A percentile compares a stretch with the other conserved stretches of the same genome.
Evolutionary conservation across 2,329 filamentous ascomycete genomes (phyloP).

Genomic region (Metarhizium sp.): DNA sequence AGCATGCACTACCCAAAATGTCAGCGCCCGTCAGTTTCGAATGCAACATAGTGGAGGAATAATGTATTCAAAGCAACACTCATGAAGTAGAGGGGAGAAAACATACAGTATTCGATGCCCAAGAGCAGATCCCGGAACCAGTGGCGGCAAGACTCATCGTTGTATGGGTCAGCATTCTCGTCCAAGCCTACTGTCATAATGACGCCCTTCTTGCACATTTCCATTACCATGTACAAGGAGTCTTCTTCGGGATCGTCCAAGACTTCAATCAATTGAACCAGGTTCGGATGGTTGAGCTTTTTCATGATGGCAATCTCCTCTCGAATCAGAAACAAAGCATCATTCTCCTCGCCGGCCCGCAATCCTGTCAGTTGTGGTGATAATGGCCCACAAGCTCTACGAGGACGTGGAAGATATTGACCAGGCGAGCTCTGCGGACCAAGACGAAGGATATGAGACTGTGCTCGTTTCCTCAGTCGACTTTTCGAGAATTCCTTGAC

Average conservation of each 20-base stretch:
- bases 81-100: neutral
- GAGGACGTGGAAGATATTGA: slow-evolving; percentile 14
- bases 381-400: slow-evolving; percentile 9
- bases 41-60: neutral
- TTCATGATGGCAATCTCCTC: slow-evolving; percentile 99
- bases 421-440: slow-evolving; percentile 28
- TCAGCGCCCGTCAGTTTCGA: slow-evolving; percentile 3
- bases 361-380: slow-evolving; percentile 18
- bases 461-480: slow-evolving; percentile 76
- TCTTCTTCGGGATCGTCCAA: slow-evolving; percentile 93
- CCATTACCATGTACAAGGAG: slow-evolving; percentile 95
- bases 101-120: slow-evolving; percentile 83
- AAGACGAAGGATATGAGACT: slow-evolving; percentile 70
- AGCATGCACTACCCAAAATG: slow-evolving; percentile 57
- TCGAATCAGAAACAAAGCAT: slow-evolving; percentile 76
- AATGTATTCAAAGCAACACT: neutral
- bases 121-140: slow-evolving; percentile 95
- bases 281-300: slow-evolving; percentile 87
- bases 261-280: slow-evolving; percentile 91
- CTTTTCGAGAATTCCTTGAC: slow-evolving; percentile 97
- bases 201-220: slow-evolving; percentile 98
- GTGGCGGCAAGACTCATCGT: slow-evolving; percentile 69
- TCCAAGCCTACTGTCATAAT: slow-evolving; percentile 93
- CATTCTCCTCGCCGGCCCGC: slow-evolving; percentile 48
- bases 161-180: slow-evolving; percentile 72